Evolutionary conservation across 23 red algal species (phyloP), one percentile per base, ranked within the genome.

Genomic region (Gracilaria gracilis): DNA sequence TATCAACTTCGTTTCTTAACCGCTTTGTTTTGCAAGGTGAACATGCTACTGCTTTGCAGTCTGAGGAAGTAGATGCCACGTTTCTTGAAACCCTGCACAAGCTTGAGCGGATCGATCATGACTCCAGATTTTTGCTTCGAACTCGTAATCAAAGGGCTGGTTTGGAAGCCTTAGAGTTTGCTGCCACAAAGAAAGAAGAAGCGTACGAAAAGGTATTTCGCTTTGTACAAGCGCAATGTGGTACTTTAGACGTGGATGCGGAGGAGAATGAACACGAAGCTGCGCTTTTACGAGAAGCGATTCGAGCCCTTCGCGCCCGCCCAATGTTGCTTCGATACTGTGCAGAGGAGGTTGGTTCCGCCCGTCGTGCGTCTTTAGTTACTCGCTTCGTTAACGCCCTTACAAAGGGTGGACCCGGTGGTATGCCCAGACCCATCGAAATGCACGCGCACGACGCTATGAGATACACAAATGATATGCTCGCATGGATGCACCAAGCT

Each of bases 401-500:
- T 19, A 95, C 92, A 11, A 93, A 88, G 29, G 92, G 92, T 47
- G 92, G 87, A 54, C 79, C 84, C 36, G 89, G 87, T 46, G 87
- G 92, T 23, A 85, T 88, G 34, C 90, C 90, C 34, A 62, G 87
- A 23, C 95, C 95, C 6, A 98, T 98, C 38, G 95, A 98, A 72
- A 27, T 96, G 47, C 88, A 93, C 61, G 95, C 95, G 38, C 95
- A 96, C 70, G 96, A 98, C 62, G 54, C 81, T 38, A 86, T 95
- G 85, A 82, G 96, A 24, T 98, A 98, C 76, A 87, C 90, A 29
- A 98, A 98, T 79, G 96, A 98, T 83, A 98, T 98, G 96, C 92
- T 98, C 13, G 96, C 96, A 12, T 95, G 93, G 88, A 92, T 98
- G 53, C 96, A 98, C 79, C 96, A 98, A 48, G 90, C 92, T 9